These are phyloP conservation scores for Ogataea nonfermentans DNA, from an alignment of 805 yeast genomes.

Conservation along the genomic window DNA sequence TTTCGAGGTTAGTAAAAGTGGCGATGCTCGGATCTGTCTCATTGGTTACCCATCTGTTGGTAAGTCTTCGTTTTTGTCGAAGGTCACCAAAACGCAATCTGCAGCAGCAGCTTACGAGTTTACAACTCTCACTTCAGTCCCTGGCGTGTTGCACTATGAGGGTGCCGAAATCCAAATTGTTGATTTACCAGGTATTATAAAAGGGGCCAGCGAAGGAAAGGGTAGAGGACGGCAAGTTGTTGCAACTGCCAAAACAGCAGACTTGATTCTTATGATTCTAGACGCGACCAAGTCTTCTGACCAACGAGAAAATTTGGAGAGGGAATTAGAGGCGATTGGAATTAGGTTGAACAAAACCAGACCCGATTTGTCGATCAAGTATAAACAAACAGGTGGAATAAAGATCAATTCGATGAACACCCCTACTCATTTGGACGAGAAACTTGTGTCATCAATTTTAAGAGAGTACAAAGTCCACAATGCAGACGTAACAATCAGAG, in stretches of 20 bases:
- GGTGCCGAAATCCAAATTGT: conserved; percentile 97
- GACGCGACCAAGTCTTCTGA: conserved; percentile 94
- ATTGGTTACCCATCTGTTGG: conserved; percentile 99
- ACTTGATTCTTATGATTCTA: conserved; percentile 84
- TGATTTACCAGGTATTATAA: conserved; percentile 96
- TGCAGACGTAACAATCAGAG: conserved; percentile 89
- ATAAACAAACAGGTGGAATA: conserved; percentile 89
- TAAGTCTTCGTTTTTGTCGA: conserved; percentile 84
- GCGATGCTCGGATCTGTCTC: conserved; percentile 92
- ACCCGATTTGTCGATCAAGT: conserved; percentile 77
- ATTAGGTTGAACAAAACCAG: conserved; percentile 77
- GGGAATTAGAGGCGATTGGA: conserved; percentile 91
- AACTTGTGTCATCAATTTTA: conserved; percentile 68
- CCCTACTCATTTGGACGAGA: conserved; percentile 78
- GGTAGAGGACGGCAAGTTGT: conserved; percentile 98
- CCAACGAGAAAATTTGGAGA: conserved; percentile 82
- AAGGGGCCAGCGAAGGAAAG: conserved; percentile 95
- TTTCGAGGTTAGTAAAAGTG: conserved; percentile 91
- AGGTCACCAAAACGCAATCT: conserved; percentile 89
- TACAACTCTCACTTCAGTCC: conserved; percentile 94
- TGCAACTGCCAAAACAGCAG: conserved; percentile 94
- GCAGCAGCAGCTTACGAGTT: conserved; percentile 95
- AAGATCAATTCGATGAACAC: conserved; percentile 80
- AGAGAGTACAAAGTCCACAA: conserved; percentile 89
- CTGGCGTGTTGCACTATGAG: conserved; percentile 90